Base-by-base conservation (phyloP, 2,329 filamentous ascomycete species). In the Xylaria sp. region DNA sequence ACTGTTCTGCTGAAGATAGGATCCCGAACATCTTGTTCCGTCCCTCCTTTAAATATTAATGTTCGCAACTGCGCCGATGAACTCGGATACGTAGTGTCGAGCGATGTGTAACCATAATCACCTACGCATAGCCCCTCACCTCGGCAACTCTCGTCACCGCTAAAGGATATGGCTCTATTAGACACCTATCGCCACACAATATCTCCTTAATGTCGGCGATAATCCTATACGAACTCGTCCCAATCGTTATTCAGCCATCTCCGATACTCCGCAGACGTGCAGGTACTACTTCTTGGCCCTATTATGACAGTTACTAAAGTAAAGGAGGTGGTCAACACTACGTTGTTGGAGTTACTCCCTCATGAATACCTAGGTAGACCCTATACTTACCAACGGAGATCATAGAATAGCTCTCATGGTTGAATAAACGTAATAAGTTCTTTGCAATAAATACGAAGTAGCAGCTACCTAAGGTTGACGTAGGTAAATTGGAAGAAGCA, bases 231-330 rank as follows among this genome's bases (percentile, higher is more conserved):
- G 46, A 25, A n/a, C n/a, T 12, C 20, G n/a, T 39, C 57, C 8
- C 15, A 51, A 65, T 54, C 31, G 54, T 65, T 59, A 65, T 56
- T 65, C 46, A 59, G 50, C 63, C 12, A 52, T 44, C 63, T 59
- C 62, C 55, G 55, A 46, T 44, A 65, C 63, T 65, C 63, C 63
- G 39, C 23, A 41, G 52, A 18, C 12, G 15, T 9, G n/a, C 20
- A 37, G 34, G 34, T 37, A 37, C 34, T 1, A 37, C 34, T 37
- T 37, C 34, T 37, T 10, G 34, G 34, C 34, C 34, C 8, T 37
- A 2, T 37, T 10, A 37, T 8, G 34, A 37, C 34, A 37, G 34
- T 9, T 10, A 8, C 34, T 37, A 9, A 37, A 37, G 34, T 10
- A 2, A 6, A 37, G 7, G 10, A 6, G 7, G 34, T 55, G 3